A percentile compares a stretch with the other conserved stretches of the same genome.
These are phyloP conservation scores for Aspergillus versicolor DNA, from an alignment of 2,329 filamentous ascomycete genomes.

Conservation along the genomic window DNA sequence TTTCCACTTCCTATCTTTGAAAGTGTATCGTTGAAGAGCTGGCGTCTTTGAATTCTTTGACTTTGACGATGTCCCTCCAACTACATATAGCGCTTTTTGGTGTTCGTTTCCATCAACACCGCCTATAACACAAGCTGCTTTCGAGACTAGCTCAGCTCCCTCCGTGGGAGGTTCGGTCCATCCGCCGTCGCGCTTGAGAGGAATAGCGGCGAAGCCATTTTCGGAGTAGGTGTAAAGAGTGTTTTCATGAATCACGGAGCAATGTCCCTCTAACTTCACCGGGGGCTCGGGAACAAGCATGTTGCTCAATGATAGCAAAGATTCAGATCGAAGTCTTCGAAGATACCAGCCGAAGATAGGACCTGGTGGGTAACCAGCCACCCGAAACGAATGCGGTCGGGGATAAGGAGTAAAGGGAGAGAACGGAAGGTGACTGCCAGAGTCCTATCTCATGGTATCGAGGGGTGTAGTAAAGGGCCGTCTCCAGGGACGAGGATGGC, in stretches of 20 bases:
- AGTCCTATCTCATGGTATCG: slow-evolving; percentile 37
- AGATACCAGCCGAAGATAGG: slow-evolving; percentile 31
- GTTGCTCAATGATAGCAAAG: slow-evolving; percentile 17
- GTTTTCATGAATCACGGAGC: slow-evolving; percentile 76
- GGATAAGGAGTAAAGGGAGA: slow-evolving; percentile 22
- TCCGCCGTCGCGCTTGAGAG: slow-evolving; percentile 65
- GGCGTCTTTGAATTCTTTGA: slow-evolving; percentile 61
- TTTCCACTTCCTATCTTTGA: slow-evolving; percentile 58
- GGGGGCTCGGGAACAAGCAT: slow-evolving; percentile 75
- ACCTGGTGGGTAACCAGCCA: slow-evolving; percentile 26
- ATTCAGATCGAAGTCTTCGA: slow-evolving; percentile 18
- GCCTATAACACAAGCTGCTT: slow-evolving; percentile 74
- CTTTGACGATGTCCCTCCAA: slow-evolving; percentile 68
- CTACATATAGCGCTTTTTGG: slow-evolving; percentile 69
- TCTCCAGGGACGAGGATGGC: slow-evolving; percentile 7
- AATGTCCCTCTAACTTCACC: slow-evolving; percentile 71
- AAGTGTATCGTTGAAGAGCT: slow-evolving; percentile 71
- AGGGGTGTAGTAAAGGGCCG: slow-evolving; percentile 2
- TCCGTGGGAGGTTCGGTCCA: slow-evolving; percentile 67
- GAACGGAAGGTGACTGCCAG: slow-evolving; percentile 32
- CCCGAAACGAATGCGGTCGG: slow-evolving; percentile 14
- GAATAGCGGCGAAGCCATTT: slow-evolving; percentile 71
- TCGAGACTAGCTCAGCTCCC: slow-evolving; percentile 63
- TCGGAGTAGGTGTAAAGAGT: slow-evolving; percentile 81
- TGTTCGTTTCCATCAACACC: slow-evolving; percentile 57